Base-by-base conservation (phyloP, 495 filamentous ascomycete genomes). In the Neurospora terricola region DNA sequence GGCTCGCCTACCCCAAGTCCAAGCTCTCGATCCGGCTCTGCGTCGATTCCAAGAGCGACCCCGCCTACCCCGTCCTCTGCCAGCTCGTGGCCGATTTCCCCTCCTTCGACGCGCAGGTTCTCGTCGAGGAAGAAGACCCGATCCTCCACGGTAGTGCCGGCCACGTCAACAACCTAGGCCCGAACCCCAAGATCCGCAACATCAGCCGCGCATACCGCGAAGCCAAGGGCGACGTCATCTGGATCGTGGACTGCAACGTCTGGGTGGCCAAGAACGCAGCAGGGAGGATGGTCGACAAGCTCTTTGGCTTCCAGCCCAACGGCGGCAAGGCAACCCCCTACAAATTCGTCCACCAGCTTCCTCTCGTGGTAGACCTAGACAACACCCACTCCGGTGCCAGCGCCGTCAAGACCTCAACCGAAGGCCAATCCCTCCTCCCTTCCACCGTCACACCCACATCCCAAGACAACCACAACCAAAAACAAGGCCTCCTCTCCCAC, bases 101-200 rank as follows among this genome's bases (percentile, higher is more conserved):
- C 0, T 80, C 83, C n/a, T 87, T 90, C 78, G 91, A 98, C 81
- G 91, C 89, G 12, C 86, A 86, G 48, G 82, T 98, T 16, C 85
- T 92, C 14, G 86, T 98, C n/a, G 96, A 98, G 79, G 89, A 94
- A 70, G 93, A 98, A 72, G 96, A 99, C 80, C 91, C 92, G 0
- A 81, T 90, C 38, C 85, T 96, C 7, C 86, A 88, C 72, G 88
- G 86, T 10, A 75, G 82, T 43, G 79, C 82, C 11, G 85, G 83
- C 38, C 82, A 87, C 70, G 75, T 81, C 45, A 84, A 90, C 73
- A 86, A 88, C 70, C 84, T 99, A 69, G 96, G 96, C 0, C 96
- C 96, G 5, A 99, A 99, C 81, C 96, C 96, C 12, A 99, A 99
- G 83, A 97, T 99, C 77, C 88, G 96, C 30, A 99, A 98, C 77